These are phyloP conservation scores for Neonectria magnoliae DNA, from an alignment of 2,329 filamentous ascomycete genomes.

Conservation along the genomic window DNA sequence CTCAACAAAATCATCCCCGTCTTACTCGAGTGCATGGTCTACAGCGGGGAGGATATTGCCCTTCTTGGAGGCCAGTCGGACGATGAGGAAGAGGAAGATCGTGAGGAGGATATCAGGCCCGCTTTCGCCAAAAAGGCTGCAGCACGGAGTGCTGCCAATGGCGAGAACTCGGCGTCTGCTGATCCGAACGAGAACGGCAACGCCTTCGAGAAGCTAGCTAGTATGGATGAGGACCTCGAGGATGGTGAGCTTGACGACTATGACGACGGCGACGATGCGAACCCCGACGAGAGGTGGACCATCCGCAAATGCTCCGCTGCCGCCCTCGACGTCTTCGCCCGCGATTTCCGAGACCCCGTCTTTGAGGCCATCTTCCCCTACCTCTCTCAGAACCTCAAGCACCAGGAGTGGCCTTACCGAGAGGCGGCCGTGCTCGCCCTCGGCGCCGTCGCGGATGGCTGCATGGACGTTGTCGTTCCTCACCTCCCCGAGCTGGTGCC, in stretches of 20 bases:
- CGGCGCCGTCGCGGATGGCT: conserved; percentile 94
- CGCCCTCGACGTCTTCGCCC: conserved; percentile 91
- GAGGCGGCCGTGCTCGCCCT: conserved; percentile 95
- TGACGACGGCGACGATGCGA: conserved; percentile 79
- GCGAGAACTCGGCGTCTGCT: conserved; percentile 59
- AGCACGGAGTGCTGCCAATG: conserved; percentile 66
- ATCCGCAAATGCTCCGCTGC: conserved; percentile 96
- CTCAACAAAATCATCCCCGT: conserved; percentile 89
- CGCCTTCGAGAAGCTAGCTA: conserved; percentile 63
- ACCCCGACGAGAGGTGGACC: conserved; percentile 94
- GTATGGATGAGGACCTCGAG: conserved; percentile 79
- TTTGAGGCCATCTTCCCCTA: conserved; percentile 95
- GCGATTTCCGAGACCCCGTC: conserved; percentile 86
- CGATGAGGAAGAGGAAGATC: conserved; percentile 92
- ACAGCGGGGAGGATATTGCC: conserved; percentile 91
- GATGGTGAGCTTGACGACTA: conserved; percentile 87
- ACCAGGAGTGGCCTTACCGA: conserved; percentile 88
- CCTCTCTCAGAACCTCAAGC: conserved; percentile 86
- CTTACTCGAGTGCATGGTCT: conserved; percentile 93
- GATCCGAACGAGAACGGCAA: conserved; percentile 64
- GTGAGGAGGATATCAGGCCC: conserved; percentile 90
- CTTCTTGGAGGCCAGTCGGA: conserved; percentile 84
- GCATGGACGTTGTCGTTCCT: conserved; percentile 87
- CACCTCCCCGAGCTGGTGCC: conserved; percentile 91
- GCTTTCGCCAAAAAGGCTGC: conserved; percentile 79